A percentile compares a stretch with the other conserved stretches of the same genome.
phyloP scores from a whole-genome alignment of 2,329 filamentous ascomycete species.

The Verticillium nonalfalfae region DNA sequence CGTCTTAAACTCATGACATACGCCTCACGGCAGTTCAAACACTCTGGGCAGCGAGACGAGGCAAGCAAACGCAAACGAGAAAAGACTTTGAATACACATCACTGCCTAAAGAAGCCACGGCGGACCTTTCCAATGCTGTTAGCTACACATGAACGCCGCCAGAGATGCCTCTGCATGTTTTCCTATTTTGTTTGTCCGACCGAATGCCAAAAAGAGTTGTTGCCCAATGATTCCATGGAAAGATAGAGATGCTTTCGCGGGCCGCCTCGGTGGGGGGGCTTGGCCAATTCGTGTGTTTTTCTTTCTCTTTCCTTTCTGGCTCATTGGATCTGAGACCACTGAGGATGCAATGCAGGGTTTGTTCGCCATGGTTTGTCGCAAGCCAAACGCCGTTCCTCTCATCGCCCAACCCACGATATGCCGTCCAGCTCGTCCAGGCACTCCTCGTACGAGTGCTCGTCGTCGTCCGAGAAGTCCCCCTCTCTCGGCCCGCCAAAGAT shows the following conservation, averaged over 20 bases:
- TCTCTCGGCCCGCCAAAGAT: constrained; percentile 33
- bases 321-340: no score
- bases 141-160: background rate
- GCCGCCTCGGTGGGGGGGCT: background rate
- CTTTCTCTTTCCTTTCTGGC: no score
- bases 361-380: background rate
- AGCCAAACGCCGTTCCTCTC: background rate
- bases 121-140: background rate
- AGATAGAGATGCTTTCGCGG: background rate
- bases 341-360: no score
- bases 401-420: constrained; percentile 35
- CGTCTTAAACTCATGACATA: background rate
- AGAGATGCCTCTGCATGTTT: background rate
- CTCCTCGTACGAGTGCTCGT: constrained; percentile 43
- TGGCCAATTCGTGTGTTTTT: background rate
- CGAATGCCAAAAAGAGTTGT: background rate
- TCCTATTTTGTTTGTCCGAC: background rate
- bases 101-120: background rate
- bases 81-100: background rate
- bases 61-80: no score
- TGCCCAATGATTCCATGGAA: no score
- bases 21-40: no score
- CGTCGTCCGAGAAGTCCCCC: constrained; percentile 21
- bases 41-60: no score
- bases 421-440: constrained; percentile 51